Evolutionary conservation across 768 basidiomycete species (phyloP), one percentile per base, ranked within the genome.

Genomic region (Paxillus involutus): DNA sequence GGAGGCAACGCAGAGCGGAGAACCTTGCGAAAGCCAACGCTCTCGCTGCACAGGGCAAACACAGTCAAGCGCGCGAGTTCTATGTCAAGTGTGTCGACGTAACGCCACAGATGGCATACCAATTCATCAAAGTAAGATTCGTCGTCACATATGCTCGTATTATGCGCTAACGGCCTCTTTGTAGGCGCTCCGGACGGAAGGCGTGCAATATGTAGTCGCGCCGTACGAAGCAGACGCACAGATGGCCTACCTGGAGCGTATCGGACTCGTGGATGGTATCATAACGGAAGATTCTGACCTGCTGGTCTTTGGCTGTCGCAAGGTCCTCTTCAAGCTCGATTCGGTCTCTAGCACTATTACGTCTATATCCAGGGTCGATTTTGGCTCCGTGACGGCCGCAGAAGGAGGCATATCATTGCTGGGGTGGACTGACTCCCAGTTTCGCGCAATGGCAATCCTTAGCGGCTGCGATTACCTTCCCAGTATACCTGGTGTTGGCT

Each of bases 161-260:
- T 26, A 26, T 26, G 17, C 12, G 39, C 48, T 57, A 52, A 63
- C 30, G 26, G n/a, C 41, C 33, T 45, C 40, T 36, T 12, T 52
- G 10, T 59, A 98, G 95, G 95, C 91, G 11, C 77, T 99, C 32
- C 81, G 81, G 45, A 90, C 88, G 11, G 95, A 97, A 65, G 72
- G 75, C 16, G 81, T 98, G 8, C 68, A 80, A 17, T 97, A 96
- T 66, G 76, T 98, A 37, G 97, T 98, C 16, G 96, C 97, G 4
- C 97, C 97, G 0, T 99, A 98, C 70, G 97, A 99, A 77, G 97
- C 97, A 0, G 97, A 99, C 64, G 94, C 97, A 1, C 97, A 99
- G 70, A 81, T 99, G 52, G 89, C 92, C 43, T 98, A 89, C 71
- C 81, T 99, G 42, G 97, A 98, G 66, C 83, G 82, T 46, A 69